Evolutionary conservation across 1,284 basidiomycete species (phyloP), one percentile per base, ranked within the genome.

Genomic region (Marasmius sp.): DNA sequence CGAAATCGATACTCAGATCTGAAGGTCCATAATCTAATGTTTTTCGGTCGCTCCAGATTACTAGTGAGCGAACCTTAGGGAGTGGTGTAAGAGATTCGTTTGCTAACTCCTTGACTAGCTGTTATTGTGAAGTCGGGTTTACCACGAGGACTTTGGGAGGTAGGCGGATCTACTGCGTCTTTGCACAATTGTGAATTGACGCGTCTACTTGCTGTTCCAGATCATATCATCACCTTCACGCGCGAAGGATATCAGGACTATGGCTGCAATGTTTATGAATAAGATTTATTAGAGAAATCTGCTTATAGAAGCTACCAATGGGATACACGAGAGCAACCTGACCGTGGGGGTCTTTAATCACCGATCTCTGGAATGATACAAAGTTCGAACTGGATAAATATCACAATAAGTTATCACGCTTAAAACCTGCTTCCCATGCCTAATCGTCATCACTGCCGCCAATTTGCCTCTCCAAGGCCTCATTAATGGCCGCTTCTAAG

Each of bases 41-140:
- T n/a, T 18, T 52, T 49, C 57, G 53, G 55, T 27, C 50, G 43
- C 47, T 61, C 12, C 65, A 80, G 78, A 78, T 68, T 81, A 81
- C 61, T 81, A 75, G 79, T 81, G 60, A 69, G 77, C 45, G 20
- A 47, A 14, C 16, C 27, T 27, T 5, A 7, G 6, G 45, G 45
- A n/a, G 6, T 71, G 36, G 54, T 11, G 48, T 39, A 33, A 11
- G n/a, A 48, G 20, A 33, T 11, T 37, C 65, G 12, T 41, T 48
- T 45, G 39, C 48, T 43, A 34, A 38, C 37, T 50, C 27, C 48
- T 57, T 67, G 69, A 72, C 75, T 68, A 89, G 88, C 73, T 86
- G 84, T 64, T 92, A 93, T 71, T 92, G 88, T 69, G 89, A 92
- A 74, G 82, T 87, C 45, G 90, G 91, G 3, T 93, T 92, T 70